Base-by-base conservation (phyloP, 192 early-diverging fungal genomes). In the Coemansia sp. region DNA sequence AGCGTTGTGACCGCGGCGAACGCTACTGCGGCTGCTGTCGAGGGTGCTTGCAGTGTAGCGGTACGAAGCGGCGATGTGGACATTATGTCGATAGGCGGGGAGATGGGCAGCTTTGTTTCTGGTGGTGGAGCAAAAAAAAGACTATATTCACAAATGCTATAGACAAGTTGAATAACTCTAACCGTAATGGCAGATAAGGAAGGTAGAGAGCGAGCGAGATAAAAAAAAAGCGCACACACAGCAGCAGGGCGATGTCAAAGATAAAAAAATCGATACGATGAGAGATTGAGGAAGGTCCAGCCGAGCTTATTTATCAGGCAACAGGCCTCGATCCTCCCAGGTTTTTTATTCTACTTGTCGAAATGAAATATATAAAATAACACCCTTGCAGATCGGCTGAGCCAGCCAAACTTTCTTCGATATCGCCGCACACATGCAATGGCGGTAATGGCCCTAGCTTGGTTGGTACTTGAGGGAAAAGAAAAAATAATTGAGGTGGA, bases 1-100 rank as follows among this genome's bases (percentile, higher is more conserved):
- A 64, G n/a, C 4, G 67, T 59, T 44, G 38, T 18, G 3, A 64
- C 73, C 18, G 70, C 64, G 30, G 73, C 61, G 48, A 73, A 76
- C 18, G 63, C 78, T 33, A 81, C 73, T 6, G 78, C 78, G 4
- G 71, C 78, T 5, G 70, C 60, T 9, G 65, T 51, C 38, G 78
- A 76, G 11, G 68, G 51, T 30, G 64, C 73, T 20, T 51, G 39
- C 38, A 73, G 56, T 9, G 60, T 59, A 4, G 46, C 60, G 64
- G 63, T 64, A 38, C 58, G 73, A 38, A 70, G 56, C 38, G 66
- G 56, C 38, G 66, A 20, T 6, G 75, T 61, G 38, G 51, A 46
- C 75, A 77, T 76, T 51, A 33, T 56, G 14, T 35, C 60, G 34
- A 39, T 67, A 65, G 26, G 38, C 38, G 9, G 9, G 9, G 38